Evolutionary conservation across 23 red algal genomes (phyloP), one percentile per base, ranked within the genome.

Genomic region (Gracilaria vermiculophylla): DNA sequence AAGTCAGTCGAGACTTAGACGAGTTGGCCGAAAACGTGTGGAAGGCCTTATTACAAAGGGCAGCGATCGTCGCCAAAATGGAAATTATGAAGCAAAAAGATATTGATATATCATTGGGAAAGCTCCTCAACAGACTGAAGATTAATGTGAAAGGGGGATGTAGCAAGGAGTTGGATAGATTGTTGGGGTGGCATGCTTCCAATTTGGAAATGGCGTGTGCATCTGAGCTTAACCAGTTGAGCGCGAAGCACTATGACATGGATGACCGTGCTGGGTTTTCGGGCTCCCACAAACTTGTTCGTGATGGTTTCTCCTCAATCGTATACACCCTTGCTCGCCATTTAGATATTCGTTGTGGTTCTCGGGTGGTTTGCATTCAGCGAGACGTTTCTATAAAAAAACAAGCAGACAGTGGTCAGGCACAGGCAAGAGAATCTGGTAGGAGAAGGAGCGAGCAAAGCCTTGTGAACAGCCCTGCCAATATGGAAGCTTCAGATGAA

Each of bases 201-300:
- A 98, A 98, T 83, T 19, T 94, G 58, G 95, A 98, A 67, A 83
- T 93, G 79, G 83, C 76, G 20, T 98, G 95, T 80, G 95, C 89
- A 28, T 75, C 95, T 43, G 84, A 92, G 27, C 64, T 98, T 7
- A 66, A 67, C 43, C 33, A 86, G 62, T 82, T 98, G 31, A 94
- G 90, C 57, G 76, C 91, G 3, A 88, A 87, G 41, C 87, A 94
- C 83, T 98, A 92, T 77, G 95, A 98, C 39, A 92, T 93, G 91
- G 95, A 98, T 70, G 85, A 91, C 28, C 75, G 76, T 11, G 89
- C 62, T 90, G 90, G 70, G 5, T 92, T 98, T 86, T 75, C 83
- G 37, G 95, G 95, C 25, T 67, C 60, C 45, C 90, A 98, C 84
- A 75, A 75, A 62, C 39, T 98, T 12, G 47, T 98, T 48, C 71